Conservation (phyloP, 1,139 yeast genomes). For the Kurtzmaniella natalensis region DNA sequence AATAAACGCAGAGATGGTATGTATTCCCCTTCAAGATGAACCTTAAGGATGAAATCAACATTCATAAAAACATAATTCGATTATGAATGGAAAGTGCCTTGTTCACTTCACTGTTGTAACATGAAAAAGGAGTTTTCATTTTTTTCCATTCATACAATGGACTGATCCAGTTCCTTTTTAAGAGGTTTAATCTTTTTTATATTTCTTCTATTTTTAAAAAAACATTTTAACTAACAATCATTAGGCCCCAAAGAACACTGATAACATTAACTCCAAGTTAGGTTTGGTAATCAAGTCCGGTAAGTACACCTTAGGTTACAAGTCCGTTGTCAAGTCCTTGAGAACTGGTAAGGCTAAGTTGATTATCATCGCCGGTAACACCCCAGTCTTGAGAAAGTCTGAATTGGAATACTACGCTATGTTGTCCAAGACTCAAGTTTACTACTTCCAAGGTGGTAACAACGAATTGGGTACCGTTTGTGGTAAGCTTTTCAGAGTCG, state of each 20-base stretch:
- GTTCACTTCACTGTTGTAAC: too few species aligned
- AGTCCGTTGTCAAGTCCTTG: conserved; percentile 96
- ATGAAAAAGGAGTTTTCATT: too few species aligned
- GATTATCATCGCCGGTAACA: conserved; percentile 97
- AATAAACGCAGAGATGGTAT: conserved; percentile 92
- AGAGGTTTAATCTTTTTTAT: too few species aligned
- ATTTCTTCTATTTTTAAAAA: background rate
- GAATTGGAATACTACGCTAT: conserved; percentile 99
- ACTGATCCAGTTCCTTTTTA: too few species aligned
- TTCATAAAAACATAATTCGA: too few species aligned
- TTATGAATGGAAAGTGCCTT: too few species aligned
- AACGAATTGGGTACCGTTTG: conserved; percentile 99
- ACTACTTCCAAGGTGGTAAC: conserved; percentile 99
- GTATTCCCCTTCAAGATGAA: conserved; percentile 38
- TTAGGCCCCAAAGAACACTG: conserved; percentile 94
- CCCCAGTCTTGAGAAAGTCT: conserved; percentile 99
- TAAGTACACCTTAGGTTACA: conserved; percentile 99
- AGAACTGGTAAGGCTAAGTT: conserved; percentile 99
- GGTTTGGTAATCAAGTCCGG: conserved; percentile 99
- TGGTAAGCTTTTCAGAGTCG: conserved; percentile 99
- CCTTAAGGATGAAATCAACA: too few species aligned
- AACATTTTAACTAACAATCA: conserved; percentile 27
- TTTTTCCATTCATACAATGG: too few species aligned
- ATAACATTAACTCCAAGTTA: conserved; percentile 96
- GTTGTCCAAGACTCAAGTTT: conserved; percentile 98